phyloP scores from a whole-genome alignment of 2,329 filamentous ascomycete species.

The Dothideomycetes sp. region DNA sequence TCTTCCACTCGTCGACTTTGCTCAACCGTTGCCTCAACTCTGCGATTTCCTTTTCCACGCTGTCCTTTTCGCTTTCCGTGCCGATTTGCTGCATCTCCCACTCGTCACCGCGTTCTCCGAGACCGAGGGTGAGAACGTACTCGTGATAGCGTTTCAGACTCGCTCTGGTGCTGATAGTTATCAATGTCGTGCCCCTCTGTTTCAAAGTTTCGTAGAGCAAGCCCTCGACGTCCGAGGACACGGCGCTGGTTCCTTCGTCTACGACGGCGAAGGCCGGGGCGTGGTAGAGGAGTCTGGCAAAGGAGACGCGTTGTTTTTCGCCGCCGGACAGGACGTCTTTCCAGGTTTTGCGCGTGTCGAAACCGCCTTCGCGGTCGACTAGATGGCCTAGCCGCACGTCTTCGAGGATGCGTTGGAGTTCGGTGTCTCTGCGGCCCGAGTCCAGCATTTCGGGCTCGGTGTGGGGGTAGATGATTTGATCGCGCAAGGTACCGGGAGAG shows the following conservation, averaged over 20 bases:
- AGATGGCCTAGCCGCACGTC: slow-evolving; percentile 82
- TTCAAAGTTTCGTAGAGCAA: slow-evolving; percentile 89
- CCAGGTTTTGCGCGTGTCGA: slow-evolving; percentile 96
- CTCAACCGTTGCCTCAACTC: slow-evolving; percentile 72
- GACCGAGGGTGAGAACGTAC: slow-evolving; percentile 76
- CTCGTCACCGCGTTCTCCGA: slow-evolving; percentile 70
- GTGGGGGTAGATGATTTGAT: slow-evolving; percentile 97
- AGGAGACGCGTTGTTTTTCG: slow-evolving; percentile 92
- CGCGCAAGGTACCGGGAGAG: slow-evolving; percentile 81
- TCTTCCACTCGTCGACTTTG: slow-evolving; percentile 78
- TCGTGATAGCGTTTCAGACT: slow-evolving; percentile 94
- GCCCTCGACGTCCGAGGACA: slow-evolving; percentile 89
- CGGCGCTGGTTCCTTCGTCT: slow-evolving; percentile 90
- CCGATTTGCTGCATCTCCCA: slow-evolving; percentile 94
- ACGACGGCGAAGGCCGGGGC: slow-evolving; percentile 91
- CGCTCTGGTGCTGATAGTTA: slow-evolving; percentile 90
- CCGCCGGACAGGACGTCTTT: slow-evolving; percentile 96
- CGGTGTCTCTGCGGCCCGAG: slow-evolving; percentile 65
- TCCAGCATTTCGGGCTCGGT: slow-evolving; percentile 89
- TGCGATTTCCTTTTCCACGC: slow-evolving; percentile 81
- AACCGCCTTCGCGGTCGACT: slow-evolving; percentile 84
- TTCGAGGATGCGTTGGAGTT: slow-evolving; percentile 70
- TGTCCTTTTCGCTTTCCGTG: slow-evolving; percentile 84
- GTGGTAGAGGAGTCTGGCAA: slow-evolving; percentile 85
- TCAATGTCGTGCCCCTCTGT: slow-evolving; percentile 84